Evolutionary conservation across 371 early-diverging fungal species (phyloP), one percentile per base, ranked within the genome.

Genomic region (Mortierella sp.): DNA sequence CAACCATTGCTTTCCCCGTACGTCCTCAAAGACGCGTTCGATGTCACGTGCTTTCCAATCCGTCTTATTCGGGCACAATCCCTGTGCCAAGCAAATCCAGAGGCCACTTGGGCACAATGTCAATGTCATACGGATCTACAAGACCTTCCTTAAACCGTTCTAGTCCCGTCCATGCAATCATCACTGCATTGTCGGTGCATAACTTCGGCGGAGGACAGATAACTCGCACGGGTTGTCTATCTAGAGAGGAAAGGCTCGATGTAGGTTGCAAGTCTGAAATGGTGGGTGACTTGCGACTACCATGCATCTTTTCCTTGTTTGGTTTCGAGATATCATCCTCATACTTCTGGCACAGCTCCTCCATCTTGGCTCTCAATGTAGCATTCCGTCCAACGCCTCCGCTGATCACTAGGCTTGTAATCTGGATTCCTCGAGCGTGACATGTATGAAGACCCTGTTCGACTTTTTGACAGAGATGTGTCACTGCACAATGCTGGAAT

Each of bases 121-220:
- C 89, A 43, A 90, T 85, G 38, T 86, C 84, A 76, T 87, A 88
- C 30, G 83, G 81, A 61, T 89, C 89, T 18, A 86, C 53, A 31
- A 88, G 81, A 1, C 89, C 89, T n/a, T 81, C 79, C 56, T 80
- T 84, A 49, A 84, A 84, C 38, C 90, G 72, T 60, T 91, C 91
- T 3, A 88, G n/a, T 1, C 90, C 95, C 6, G 93, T 85, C 95
- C 95, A 94, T 9, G 94, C 95, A 71, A 94, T 89, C 95, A 94
- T 94, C 24, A 90, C 93, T n/a, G 92, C 94, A 67, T 94, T 94
- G 78, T 94, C 95, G 0, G 95, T 90, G 73, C 95, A 94, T 41
- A 92, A 73, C 23, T 86, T 80, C 3, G 91, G 90, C 18, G 93
- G 92, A 30, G 95, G 95, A 46, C 90, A 91, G 39, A 89, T 83